These are phyloP conservation scores for Trichosporon faecale DNA, from an alignment of 1,284 basidiomycete genomes.

Conservation along the genomic window DNA sequence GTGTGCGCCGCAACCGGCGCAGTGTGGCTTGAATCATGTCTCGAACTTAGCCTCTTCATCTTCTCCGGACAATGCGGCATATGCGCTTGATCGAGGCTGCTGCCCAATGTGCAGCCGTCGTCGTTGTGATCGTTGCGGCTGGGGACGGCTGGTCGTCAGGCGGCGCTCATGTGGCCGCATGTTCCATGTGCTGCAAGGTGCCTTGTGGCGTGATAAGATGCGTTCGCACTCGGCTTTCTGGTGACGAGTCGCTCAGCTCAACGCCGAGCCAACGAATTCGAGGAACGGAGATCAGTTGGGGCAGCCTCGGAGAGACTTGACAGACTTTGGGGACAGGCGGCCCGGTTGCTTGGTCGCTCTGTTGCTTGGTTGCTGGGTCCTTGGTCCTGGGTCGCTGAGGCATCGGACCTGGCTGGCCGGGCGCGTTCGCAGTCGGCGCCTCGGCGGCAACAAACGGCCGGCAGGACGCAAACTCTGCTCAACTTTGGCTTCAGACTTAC, in stretches of 20 bases:
- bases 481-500: conserved; percentile 1
- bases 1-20: neutral
- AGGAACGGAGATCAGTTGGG: no score
- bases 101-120: neutral
- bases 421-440: no score
- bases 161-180: neutral
- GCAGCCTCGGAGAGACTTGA: neutral
- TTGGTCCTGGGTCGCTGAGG: no score
- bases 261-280: neutral
- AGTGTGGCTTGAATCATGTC: neutral
- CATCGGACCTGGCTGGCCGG: no score
- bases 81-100: neutral
- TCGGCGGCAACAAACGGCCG: neutral
- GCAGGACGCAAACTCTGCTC: neutral
- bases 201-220: neutral
- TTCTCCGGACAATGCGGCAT: neutral
- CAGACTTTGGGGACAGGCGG: neutral
- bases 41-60: neutral
- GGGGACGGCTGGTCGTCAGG: neutral
- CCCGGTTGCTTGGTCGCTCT: neutral
- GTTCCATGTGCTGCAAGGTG: neutral
- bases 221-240: no score
- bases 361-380: no score
- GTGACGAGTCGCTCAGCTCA: no score
- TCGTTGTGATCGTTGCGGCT: neutral